Percentiles rank a stretch among this genome's conserved stretches.
Conservation (phyloP, 441 rosid genomes). For the Eutrema salsugineum region DNA sequence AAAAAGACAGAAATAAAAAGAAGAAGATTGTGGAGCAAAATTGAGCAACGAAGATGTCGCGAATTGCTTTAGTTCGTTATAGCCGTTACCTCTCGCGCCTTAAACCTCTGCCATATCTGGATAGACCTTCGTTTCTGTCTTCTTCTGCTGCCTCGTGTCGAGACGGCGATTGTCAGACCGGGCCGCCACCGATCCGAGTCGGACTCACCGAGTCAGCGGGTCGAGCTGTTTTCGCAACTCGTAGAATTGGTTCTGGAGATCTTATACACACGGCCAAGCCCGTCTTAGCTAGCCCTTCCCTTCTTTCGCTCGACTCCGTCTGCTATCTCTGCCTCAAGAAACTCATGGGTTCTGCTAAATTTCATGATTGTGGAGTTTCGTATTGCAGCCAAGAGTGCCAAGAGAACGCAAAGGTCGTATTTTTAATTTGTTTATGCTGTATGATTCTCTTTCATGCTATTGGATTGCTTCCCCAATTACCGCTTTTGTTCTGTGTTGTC, state of each 20-base stretch:
- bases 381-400: constrained; percentile 57
- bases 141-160: constrained; percentile 27
- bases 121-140: background rate
- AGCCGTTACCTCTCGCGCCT: constrained; percentile 27
- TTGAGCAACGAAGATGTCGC: background rate
- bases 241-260: constrained; percentile 61
- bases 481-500: background rate
- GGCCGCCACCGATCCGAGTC: constrained; percentile 75
- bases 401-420: constrained; percentile 49
- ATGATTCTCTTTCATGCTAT: background rate
- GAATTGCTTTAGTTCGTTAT: constrained; percentile 20
- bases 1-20: background rate
- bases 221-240: constrained; percentile 78
- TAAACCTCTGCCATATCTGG: background rate
- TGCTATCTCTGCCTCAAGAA: constrained; percentile 72
- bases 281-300: constrained; percentile 51
- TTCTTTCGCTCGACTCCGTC: constrained; percentile 35
- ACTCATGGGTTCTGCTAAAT: constrained; percentile 20
- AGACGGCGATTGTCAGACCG: constrained; percentile 13
- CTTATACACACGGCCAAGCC: constrained; percentile 83
- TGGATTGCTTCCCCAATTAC: background rate
- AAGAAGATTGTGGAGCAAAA: background rate
- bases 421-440: background rate
- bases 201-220: constrained; percentile 70
- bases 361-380: constrained; percentile 33